Percentiles rank a stretch among this genome's conserved stretches.
Conservation (phyloP, 2,329 filamentous ascomycete species). For the Aspergillus persii region DNA sequence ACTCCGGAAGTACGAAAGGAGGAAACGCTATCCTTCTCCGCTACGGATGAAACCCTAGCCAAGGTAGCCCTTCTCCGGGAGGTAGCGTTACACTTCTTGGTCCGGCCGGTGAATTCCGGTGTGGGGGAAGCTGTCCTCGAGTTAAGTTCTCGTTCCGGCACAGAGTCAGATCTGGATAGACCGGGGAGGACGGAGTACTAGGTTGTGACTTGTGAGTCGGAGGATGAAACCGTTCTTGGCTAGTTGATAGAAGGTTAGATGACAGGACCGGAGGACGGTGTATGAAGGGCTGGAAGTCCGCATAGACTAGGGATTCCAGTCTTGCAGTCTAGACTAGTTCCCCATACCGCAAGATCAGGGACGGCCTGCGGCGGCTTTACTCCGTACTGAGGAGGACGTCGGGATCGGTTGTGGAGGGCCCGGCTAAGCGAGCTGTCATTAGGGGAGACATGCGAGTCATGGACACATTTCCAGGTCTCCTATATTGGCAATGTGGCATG, state of each 20-base stretch:
- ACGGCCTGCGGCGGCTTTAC: neutral
- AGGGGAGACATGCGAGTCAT: neutral
- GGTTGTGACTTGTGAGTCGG: neutral
- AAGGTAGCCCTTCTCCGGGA: no score
- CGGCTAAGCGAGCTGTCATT: neutral
- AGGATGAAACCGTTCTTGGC: neutral
- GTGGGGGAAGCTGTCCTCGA: neutral
- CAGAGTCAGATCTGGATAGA: neutral
- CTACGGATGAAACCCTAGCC: neutral
- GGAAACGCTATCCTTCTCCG: neutral
- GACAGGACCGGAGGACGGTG: neutral
- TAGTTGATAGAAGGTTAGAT: neutral
- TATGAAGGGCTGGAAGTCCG: no score
- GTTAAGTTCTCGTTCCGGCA: neutral
- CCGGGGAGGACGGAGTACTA: no score
- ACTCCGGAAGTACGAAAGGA: neutral
- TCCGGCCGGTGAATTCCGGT: neutral
- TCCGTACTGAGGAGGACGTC: neutral
- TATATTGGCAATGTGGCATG: no score
- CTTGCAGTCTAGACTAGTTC: neutral
- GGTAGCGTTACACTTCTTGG: neutral
- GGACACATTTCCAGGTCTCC: no score
- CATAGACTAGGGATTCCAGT: no score
- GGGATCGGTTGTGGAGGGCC: neutral
- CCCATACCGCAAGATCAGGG: neutral